These are phyloP conservation scores for Porpolomopsis calyptriformis DNA, from an alignment of 768 basidiomycete genomes.

Conservation along the genomic window DNA sequence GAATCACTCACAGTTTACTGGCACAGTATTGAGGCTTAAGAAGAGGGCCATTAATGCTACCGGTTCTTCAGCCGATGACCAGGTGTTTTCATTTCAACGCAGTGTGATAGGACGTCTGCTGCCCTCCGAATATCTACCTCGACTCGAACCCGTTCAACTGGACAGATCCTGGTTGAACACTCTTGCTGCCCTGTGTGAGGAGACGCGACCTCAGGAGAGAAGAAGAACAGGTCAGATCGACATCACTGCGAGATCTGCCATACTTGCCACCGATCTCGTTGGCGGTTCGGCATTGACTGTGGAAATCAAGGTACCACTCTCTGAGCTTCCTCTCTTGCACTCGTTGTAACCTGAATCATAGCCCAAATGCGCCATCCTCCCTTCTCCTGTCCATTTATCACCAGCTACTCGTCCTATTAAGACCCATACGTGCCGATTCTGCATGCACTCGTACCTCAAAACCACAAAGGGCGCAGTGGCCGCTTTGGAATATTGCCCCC, in stretches of 20 bases:
- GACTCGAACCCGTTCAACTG: conserved; percentile 39
- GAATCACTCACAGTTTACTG: conserved; percentile 37
- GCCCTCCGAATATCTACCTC: conserved; percentile 47
- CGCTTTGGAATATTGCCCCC: conserved; percentile 61
- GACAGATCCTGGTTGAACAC: conserved; percentile 48
- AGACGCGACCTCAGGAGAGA: conserved; percentile 46
- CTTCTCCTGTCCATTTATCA: conserved; percentile 51
- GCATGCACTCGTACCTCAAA: conserved; percentile 70
- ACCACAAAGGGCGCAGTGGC: conserved; percentile 26
- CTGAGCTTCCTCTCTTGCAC: neutral
- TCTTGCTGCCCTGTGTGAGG: conserved; percentile 37
- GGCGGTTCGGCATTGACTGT: conserved; percentile 56
- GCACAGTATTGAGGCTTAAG: conserved; percentile 66
- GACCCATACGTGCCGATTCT: conserved; percentile 72
- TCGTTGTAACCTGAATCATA: conserved; percentile 20
- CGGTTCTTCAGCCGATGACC: too few relatives aligned
- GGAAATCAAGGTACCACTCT: conserved; percentile 77
- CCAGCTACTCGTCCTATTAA: conserved; percentile 48
- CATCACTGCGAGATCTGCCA: conserved; percentile 37
- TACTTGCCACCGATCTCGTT: conserved; percentile 76
- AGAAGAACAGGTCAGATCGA: conserved; percentile 51
- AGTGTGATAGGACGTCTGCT: conserved; percentile 58
- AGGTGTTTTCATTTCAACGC: conserved; percentile 54
- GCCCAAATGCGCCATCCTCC: conserved; percentile 98
- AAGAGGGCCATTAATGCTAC: too few relatives aligned